These are phyloP conservation scores for Saturnispora ahearnii DNA, from an alignment of 805 yeast genomes.

Conservation along the genomic window DNA sequence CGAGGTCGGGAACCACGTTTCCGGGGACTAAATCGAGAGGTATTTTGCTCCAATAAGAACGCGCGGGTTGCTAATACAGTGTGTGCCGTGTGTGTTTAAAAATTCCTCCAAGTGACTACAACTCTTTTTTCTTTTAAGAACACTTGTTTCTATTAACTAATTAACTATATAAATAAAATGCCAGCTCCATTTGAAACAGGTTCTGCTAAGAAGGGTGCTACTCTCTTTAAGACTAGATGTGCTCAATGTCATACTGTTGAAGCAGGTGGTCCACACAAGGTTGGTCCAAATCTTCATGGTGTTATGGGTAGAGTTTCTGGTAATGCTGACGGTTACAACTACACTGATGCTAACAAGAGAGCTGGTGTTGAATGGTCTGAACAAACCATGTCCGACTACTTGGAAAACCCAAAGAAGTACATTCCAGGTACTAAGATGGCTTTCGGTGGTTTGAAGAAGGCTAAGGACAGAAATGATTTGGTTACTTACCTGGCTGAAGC, in stretches of 20 bases:
- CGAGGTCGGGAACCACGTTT: neutral
- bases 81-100: neutral
- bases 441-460: slow-evolving; percentile 98
- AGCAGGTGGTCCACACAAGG: slow-evolving; percentile 94
- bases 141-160: neutral
- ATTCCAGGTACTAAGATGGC: slow-evolving; percentile 99
- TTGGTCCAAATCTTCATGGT: slow-evolving; percentile 98
- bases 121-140: neutral
- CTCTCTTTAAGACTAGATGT: slow-evolving; percentile 97
- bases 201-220: slow-evolving; percentile 91
- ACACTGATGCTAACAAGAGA: slow-evolving; percentile 97
- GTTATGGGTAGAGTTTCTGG: slow-evolving; percentile 90
- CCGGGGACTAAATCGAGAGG: neutral
- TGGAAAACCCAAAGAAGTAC: slow-evolving; percentile 99
- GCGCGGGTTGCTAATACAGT: neutral
- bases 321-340: slow-evolving; percentile 84
- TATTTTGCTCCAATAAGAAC: neutral
- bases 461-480: slow-evolving; percentile 96
- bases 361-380: slow-evolving; percentile 85
- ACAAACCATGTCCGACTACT: slow-evolving; percentile 87
- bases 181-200: slow-evolving; percentile 40
- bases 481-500: slow-evolving; percentile 69
- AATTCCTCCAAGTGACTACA: neutral
- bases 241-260: slow-evolving; percentile 98
- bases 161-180: slow-evolving; percentile 19